These are phyloP conservation scores for Irpex lacteus DNA, from an alignment of 1,284 basidiomycete species.

Conservation along the genomic window DNA sequence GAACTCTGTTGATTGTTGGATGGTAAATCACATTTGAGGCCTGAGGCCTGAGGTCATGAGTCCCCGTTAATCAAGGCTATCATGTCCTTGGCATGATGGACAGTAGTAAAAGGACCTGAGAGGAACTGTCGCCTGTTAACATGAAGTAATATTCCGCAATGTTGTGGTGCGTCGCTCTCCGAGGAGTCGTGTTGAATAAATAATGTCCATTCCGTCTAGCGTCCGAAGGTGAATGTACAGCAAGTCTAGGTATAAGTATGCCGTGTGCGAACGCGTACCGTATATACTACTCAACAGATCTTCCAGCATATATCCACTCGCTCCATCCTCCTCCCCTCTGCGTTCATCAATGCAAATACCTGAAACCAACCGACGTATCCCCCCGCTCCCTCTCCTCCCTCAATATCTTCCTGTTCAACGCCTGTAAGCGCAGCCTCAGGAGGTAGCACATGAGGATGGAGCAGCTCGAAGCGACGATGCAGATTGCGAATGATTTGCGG, in stretches of 20 bases:
- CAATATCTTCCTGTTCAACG: conserved; percentile 25
- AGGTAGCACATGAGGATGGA: conserved; percentile 45
- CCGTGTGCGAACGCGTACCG: neutral
- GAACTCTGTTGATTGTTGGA: neutral
- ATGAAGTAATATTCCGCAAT: no score
- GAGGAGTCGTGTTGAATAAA: neutral
- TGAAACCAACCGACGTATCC: neutral
- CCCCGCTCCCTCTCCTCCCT: neutral
- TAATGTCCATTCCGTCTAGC: neutral
- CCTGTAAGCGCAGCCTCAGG: conserved; percentile 39
- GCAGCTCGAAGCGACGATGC: conserved; percentile 38
- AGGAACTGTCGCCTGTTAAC: no score
- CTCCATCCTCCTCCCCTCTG: neutral
- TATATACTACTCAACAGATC: neutral
- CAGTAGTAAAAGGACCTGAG: neutral
- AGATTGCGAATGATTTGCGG: conserved; percentile 44
- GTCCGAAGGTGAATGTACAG: neutral
- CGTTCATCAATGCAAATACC: conserved; percentile 1
- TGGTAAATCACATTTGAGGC: neutral
- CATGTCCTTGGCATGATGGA: neutral
- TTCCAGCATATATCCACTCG: no score
- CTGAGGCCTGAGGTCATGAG: neutral
- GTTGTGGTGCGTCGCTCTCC: no score
- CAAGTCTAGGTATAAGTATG: neutral
- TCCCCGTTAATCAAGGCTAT: neutral